These are phyloP conservation scores for Macrolepiota dolichaula DNA, from an alignment of 768 basidiomycete genomes.

Conservation along the genomic window DNA sequence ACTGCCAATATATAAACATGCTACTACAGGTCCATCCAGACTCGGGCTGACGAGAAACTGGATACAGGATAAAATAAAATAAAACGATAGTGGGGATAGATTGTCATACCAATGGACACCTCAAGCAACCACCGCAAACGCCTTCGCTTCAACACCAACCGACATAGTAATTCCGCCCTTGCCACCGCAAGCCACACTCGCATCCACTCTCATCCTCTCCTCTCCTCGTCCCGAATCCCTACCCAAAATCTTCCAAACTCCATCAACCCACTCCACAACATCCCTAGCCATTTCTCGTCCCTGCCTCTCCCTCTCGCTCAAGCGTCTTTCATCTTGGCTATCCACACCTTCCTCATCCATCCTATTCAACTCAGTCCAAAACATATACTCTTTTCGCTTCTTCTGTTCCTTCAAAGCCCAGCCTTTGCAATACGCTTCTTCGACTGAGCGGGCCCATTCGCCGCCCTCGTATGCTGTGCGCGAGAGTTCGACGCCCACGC, in stretches of 20 bases:
- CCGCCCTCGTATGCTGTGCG: conserved; percentile 68
- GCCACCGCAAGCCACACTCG: background rate
- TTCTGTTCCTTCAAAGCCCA: conserved; percentile 42
- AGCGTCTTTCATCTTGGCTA: conserved; percentile 26
- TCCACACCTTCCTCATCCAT: background rate
- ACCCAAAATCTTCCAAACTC: conserved; percentile 23
- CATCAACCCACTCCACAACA: conserved; percentile 49
- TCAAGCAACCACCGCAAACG: background rate
- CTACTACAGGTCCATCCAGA: background rate
- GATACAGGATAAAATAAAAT: background rate
- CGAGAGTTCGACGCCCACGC: conserved; percentile 66
- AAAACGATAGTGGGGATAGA: background rate
- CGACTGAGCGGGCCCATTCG: conserved; percentile 61
- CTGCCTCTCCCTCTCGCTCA: conserved; percentile 37
- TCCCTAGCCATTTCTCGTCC: conserved; percentile 42
- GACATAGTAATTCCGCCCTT: background rate
- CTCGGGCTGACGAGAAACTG: background rate
- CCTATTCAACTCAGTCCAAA: background rate
- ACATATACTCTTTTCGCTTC: conserved; percentile 32
- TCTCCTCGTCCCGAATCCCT: background rate
- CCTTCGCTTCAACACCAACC: background rate
- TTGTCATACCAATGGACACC: background rate
- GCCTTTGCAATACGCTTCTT: conserved; percentile 56
- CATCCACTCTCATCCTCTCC: background rate
- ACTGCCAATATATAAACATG: background rate